Evolutionary conservation across 176 grass and related monocot species (phyloP), one percentile per base, ranked within the genome.

Genomic region (Oryza coarctata): DNA sequence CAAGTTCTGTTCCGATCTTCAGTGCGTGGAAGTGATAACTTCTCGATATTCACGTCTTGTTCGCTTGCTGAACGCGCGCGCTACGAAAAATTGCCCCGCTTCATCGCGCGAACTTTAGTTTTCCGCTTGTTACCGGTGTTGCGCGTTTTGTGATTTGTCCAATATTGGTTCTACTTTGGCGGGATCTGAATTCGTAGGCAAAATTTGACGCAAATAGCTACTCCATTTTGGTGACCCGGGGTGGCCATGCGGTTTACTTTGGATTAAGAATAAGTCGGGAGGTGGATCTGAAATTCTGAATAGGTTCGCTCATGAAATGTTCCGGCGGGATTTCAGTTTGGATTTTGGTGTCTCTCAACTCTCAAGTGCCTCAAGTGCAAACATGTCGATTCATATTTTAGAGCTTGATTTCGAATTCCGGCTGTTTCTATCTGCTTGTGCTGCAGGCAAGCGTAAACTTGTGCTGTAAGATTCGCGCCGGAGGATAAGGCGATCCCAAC

Each of bases 401-500:
- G 10, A n/a, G 52, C 7, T n/a, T 22, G 22, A 57, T 22, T n/a
- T 57, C 52, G 20, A 57, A 57, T 57, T 57, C 20, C 3, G 50
- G 20, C 20, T 2, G 22, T n/a, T 57, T 9, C 52, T 57, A n/a
- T 57, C 20, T 22, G 22, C 52, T 57, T 3, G 17, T 49, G 15
- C 45, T 49, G 43, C 12, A 45, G 41, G 28, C 5, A 18, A 30
- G 28, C 49, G 31, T n/a, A 17, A 60, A 36, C 15, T 70, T 12
- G 5, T 12, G 70, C 68, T 71, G 23, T 25, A 74, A 65, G 70
- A 83, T 83, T 74, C 80, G 69, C 23, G 80, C 58, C 12, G 17
- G 22, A 18, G 29, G 55, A 74, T 63, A 72, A 63, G 68, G 27
- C 17, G 12, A 45, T 73, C 26, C 12, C 33, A 3, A 7, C 12